Evolutionary conservation across 164 flowering plant genomes (phyloP).

Genomic region (Liquidambar formosana): DNA sequence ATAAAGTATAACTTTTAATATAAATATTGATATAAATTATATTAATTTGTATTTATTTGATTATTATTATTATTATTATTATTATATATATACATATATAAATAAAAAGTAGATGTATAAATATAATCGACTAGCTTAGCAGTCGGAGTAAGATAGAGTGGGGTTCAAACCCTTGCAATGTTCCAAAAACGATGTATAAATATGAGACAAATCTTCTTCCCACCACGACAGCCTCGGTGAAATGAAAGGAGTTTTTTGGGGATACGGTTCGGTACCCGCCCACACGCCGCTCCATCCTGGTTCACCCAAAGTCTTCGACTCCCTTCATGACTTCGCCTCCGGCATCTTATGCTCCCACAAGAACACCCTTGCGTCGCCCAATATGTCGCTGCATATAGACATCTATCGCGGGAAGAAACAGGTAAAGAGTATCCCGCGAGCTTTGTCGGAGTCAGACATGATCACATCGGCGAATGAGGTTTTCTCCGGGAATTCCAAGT

Average conservation of each 20-base stretch:
- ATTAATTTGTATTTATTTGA: too few relatives aligned
- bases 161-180: too few relatives aligned
- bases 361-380: conserved; percentile 23
- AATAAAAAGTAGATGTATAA: too few relatives aligned
- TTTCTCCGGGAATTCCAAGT: background rate
- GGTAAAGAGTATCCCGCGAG: conserved; percentile 30
- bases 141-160: too few relatives aligned
- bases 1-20: too few relatives aligned
- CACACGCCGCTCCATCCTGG: conserved; percentile 13
- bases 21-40: too few relatives aligned
- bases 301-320: conserved; percentile 22
- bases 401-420: conserved; percentile 3
- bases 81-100: too few relatives aligned
- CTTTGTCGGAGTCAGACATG: conserved; percentile 42
- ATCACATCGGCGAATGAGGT: conserved; percentile 15
- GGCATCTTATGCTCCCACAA: conserved; percentile 28
- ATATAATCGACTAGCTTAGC: too few relatives aligned
- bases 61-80: too few relatives aligned
- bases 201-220: too few relatives aligned
- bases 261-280: conserved; percentile 48
- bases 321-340: conserved; percentile 19
- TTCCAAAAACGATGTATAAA: too few relatives aligned
- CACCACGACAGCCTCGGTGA: too few relatives aligned
- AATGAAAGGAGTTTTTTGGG: conserved; percentile 47
- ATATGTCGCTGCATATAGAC: conserved; percentile 31